These are phyloP conservation scores for Erigeron philadelphicus DNA, from an alignment of 140 eudicot species.

Conservation along the genomic window DNA sequence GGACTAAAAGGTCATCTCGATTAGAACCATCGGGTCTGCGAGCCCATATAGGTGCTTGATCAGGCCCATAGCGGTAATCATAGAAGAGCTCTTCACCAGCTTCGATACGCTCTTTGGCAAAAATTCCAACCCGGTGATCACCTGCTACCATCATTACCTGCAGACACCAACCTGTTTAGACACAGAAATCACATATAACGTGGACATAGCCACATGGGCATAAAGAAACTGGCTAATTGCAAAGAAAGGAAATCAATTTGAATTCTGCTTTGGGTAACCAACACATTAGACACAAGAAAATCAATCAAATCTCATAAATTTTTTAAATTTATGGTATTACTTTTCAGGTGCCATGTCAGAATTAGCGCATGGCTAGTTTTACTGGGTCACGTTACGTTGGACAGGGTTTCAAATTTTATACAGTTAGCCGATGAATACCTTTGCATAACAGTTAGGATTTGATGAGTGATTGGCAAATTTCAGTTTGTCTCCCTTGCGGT, in stretches of 20 bases:
- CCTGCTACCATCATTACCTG: constrained; percentile 97
- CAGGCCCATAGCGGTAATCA: constrained; percentile 90
- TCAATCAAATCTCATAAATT: background rate
- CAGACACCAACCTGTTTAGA: constrained; percentile 18
- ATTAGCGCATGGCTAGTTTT: background rate
- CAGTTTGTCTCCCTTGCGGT: constrained; percentile 91
- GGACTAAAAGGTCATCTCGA: constrained; percentile 44
- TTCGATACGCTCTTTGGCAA: constrained; percentile 76
- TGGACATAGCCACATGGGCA: constrained; percentile 5
- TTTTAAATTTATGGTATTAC: background rate
- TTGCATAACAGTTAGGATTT: constrained; percentile 88
- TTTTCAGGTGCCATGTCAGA: background rate
- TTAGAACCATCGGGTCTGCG: constrained; percentile 64
- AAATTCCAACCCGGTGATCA: constrained; percentile 95
- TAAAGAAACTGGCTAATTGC: constrained; percentile 3
- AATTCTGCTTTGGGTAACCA: background rate
- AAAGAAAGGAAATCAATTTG: background rate
- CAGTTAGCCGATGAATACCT: constrained; percentile 35
- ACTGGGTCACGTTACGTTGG: background rate
- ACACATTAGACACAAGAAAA: background rate
- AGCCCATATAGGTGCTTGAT: constrained; percentile 86
- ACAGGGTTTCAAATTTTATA: background rate
- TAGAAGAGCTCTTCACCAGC: constrained; percentile 88
- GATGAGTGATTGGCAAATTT: constrained; percentile 94
- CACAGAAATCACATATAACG: background rate